phyloP scores from a whole-genome alignment of 2,329 filamentous ascomycete species.

The Paecilomyces variotii region DNA sequence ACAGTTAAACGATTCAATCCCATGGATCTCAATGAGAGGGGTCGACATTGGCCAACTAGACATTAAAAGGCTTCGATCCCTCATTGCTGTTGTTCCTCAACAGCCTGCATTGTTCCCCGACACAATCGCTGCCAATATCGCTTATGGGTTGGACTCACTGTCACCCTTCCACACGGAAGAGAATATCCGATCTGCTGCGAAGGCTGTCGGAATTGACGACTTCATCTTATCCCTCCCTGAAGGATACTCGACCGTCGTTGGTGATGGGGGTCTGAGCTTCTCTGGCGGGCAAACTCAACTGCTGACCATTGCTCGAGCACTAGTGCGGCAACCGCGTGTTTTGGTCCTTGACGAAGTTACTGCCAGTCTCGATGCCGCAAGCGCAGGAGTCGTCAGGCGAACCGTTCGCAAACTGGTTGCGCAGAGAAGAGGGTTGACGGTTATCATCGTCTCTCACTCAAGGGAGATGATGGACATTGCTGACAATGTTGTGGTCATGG shows the following conservation, averaged over 20 bases:
- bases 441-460: constrained; percentile 76
- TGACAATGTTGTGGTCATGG: constrained; percentile 61
- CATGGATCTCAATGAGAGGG: constrained; percentile 45
- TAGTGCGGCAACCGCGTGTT: constrained; percentile 62
- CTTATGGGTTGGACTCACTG: constrained; percentile 59
- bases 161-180: constrained; percentile 42
- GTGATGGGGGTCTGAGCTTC: constrained; percentile 65
- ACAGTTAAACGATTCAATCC: constrained; percentile 10
- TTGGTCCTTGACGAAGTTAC: constrained; percentile 85
- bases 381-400: constrained; percentile 54
- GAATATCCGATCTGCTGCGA: constrained; percentile 48
- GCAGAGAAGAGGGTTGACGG: constrained; percentile 46
- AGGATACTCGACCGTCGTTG: constrained; percentile 65
- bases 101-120: constrained; percentile 52
- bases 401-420: constrained; percentile 51
- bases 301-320: constrained; percentile 69
- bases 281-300: constrained; percentile 80
- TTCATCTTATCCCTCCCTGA: constrained; percentile 65
- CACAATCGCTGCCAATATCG: constrained; percentile 49
- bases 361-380: constrained; percentile 65
- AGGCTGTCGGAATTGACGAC: constrained; percentile 58
- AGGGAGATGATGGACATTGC: constrained; percentile 80
- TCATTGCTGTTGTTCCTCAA: constrained; percentile 55
- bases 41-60: constrained; percentile 53
- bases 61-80: constrained; percentile 50